Evolutionary conservation across 2,329 filamentous ascomycete genomes (phyloP), one percentile per base, ranked within the genome.

Genomic region (Pleoardoris graminearum): DNA sequence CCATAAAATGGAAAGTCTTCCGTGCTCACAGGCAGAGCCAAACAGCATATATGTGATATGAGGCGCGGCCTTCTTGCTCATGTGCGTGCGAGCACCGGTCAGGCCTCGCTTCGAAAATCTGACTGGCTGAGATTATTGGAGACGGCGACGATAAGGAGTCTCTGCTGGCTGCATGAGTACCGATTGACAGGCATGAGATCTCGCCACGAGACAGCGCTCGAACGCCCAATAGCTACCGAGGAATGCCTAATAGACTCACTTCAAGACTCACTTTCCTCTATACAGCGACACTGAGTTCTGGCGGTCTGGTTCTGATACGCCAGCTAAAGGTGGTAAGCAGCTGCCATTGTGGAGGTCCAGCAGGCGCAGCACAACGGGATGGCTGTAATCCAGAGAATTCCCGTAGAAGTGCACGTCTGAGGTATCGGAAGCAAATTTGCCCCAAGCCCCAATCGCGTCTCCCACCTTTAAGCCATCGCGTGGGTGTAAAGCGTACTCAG

Each of bases 61-160:
- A 19, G 45, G 42, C 48, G 37, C 50, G 41, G 48, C 32, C 39
- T 51, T 43, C 29, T 21, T 23, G 35, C 54, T 39, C 53, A 55
- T 59, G 51, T 54, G 56, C 35, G 44, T 47, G 48, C 23, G 30
- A 53, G 48, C 22, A 37, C 29, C 30, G 44, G 54, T 59, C 55
- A 59, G 53, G 58, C 48, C 33, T 48, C 43, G 50, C 46, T 48
- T 51, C 46, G 32, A 50, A 12, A 36, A 43, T 56, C 45, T n/a
- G 53, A 45, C 21, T 45, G 35, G 12, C 50, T 58, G 44, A 37
- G 47, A 51, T 45, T 51, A 48, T 56, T 61, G 49, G 50, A 44
- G 29, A 25, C 19, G 19, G 49, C 45, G 35, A 57, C 32, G 60
- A 59, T 63, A 63, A 61, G 58, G 50, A 41, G 47, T 35, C 33